Base-by-base conservation (phyloP, 2,329 filamentous ascomycete genomes). In the Fusarium equiseti region DNA sequence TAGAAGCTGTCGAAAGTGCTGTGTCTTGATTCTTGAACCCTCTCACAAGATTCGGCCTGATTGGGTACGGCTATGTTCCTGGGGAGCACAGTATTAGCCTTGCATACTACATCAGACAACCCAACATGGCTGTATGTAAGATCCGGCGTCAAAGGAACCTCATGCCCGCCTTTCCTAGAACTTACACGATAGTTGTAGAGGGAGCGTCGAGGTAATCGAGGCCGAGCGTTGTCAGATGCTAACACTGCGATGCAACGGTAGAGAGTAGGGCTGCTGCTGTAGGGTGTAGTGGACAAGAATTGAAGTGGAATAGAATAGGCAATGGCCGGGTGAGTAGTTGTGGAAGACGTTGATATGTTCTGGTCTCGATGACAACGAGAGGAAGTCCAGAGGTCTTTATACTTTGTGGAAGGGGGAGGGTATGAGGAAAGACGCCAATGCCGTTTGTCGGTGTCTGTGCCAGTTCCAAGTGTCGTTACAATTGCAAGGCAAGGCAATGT, bases 41-140 rank as follows among this genome's bases (percentile, higher is more conserved):
- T 70, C 60, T 66, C 57, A 74, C 67, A 73, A 65, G 55, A 62
- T 59, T 55, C 62, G 49, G 72, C 52, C 73, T 71, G 70, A 74
- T 75, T 75, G 73, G 72, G 59, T 38, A 26, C 42, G 48, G 59
- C 50, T 61, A 62, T 61, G 48, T 71, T 66, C 59, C 70, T 71
- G 50, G 35, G 32, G 40, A 74, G 49, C 38, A 63, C 51, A 53
- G 45, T 68, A 71, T 75, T 73, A 75, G 73, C 71, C 66, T 73
- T 72, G 70, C 65, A 73, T 69, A 27, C 57, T 64, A 52, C 55
- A 57, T 63, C 56, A 45, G 49, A 69, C 52, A 63, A 51, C 62
- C 54, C 49, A 58, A 59, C 44, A 46, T 53, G 62, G 44, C n/a
- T 46, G 38, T 64, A 64, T 58, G 57, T 49, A 61, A 62, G 66